Conservation (phyloP, 2,329 filamentous ascomycete genomes). For the Alternaria solani region DNA sequence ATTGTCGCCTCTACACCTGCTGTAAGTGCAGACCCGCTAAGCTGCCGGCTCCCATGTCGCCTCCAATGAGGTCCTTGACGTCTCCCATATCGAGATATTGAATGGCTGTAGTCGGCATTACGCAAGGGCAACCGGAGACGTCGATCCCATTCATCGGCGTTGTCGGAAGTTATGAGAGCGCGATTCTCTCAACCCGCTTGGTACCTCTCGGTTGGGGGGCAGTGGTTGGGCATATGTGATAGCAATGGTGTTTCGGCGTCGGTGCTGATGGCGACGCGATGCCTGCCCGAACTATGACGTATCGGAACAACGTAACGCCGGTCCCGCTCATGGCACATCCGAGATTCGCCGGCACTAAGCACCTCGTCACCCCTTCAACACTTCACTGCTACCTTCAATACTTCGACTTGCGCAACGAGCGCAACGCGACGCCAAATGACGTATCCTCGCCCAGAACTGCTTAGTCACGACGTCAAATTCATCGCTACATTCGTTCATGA, state of each 20-base stretch:
- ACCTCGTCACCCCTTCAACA: background rate
- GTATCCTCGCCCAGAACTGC: too few relatives aligned
- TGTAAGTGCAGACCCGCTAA: fast-evolving
- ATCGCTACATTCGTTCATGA: too few relatives aligned
- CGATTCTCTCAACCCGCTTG: background rate
- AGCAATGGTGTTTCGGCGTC: too few relatives aligned
- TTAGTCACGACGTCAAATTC: too few relatives aligned
- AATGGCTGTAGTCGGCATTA: background rate
- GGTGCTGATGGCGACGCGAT: too few relatives aligned
- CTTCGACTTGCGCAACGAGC: too few relatives aligned
- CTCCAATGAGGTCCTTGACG: background rate
- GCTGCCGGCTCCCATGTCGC: background rate
- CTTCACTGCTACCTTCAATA: background rate
- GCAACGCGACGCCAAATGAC: too few relatives aligned
- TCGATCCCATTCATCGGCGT: background rate
- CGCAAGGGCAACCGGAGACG: background rate
- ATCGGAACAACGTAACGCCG: background rate
- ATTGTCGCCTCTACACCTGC: background rate
- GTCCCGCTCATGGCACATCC: background rate
- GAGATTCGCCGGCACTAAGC: background rate
- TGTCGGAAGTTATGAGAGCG: background rate
- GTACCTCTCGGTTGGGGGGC: too few relatives aligned
- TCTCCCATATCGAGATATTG: too few relatives aligned
- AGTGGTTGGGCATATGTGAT: too few relatives aligned
- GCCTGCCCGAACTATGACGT: background rate